Percentiles rank a stretch among this genome's conserved stretches.
Conservation (phyloP, 345 rosid species). For the Toxicodendron radicans region DNA sequence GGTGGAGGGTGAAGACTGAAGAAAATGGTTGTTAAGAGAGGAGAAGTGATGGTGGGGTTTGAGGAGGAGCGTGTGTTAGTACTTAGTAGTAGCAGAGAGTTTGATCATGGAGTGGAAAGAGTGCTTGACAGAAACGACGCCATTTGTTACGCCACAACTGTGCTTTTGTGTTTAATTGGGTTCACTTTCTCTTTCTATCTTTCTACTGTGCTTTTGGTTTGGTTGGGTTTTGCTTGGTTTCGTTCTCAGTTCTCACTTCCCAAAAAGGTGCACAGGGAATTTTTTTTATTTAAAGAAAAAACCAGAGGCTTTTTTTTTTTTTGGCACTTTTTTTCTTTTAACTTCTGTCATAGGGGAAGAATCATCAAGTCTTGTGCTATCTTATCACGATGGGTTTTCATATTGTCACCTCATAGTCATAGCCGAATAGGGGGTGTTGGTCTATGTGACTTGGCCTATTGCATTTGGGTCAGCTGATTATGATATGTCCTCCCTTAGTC, state of each 20-base stretch:
- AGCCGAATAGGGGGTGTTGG: background rate
- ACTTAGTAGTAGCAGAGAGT: background rate
- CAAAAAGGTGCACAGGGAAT: background rate
- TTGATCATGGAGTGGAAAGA: constrained; percentile 11
- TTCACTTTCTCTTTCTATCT: background rate
- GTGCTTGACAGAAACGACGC: constrained; percentile 35
- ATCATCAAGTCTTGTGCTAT: constrained; percentile 35
- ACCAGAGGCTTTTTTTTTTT: background rate
- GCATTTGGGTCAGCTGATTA: background rate
- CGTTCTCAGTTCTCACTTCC: background rate
- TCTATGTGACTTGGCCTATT: background rate
- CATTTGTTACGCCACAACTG: constrained; percentile 26
- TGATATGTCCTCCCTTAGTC: no score
- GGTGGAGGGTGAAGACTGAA: background rate
- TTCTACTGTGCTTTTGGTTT: background rate
- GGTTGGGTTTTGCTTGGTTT: background rate
- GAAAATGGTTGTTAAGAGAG: background rate
- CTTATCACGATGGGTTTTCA: constrained; percentile 27
- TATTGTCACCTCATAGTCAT: constrained; percentile 12
- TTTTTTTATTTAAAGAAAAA: background rate
- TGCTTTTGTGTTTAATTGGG: background rate
- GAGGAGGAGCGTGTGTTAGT: constrained; percentile 32
- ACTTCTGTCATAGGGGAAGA: background rate
- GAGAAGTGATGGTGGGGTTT: constrained; percentile 6
- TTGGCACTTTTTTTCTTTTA: no score